Evolutionary conservation across 2,329 filamentous ascomycete species (phyloP).

Genomic region (Aureobasidium uvarum): DNA sequence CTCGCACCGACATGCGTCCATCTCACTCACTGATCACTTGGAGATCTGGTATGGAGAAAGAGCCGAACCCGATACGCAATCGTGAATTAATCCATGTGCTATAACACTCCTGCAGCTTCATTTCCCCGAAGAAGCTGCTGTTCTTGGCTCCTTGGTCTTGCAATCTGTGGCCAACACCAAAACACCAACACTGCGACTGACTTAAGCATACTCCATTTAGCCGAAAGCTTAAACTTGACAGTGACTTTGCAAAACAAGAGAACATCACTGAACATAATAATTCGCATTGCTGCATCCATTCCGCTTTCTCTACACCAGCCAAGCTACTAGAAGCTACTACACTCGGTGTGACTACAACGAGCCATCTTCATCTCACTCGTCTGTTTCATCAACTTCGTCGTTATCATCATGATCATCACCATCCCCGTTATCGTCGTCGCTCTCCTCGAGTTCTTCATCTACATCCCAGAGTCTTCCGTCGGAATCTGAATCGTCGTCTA

Average conservation of each 20-base stretch:
- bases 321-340: background rate
- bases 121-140: background rate
- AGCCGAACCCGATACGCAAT: background rate
- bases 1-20: background rate
- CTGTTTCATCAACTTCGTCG: background rate
- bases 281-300: background rate
- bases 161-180: background rate
- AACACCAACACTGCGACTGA: background rate
- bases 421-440: background rate
- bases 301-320: background rate
- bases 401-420: background rate
- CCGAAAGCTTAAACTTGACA: background rate
- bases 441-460: background rate
- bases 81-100: background rate
- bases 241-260: background rate
- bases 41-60: no score
- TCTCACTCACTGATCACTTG: background rate
- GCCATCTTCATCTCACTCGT: background rate
- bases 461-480: background rate
- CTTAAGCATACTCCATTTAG: background rate
- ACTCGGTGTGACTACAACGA: background rate
- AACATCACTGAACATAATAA: background rate
- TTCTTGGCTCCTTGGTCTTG: background rate
- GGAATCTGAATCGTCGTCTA: background rate
- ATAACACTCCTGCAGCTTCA: background rate